These are phyloP conservation scores for Moniliophthora roreri DNA, from an alignment of 1,284 basidiomycete species.

Conservation along the genomic window DNA sequence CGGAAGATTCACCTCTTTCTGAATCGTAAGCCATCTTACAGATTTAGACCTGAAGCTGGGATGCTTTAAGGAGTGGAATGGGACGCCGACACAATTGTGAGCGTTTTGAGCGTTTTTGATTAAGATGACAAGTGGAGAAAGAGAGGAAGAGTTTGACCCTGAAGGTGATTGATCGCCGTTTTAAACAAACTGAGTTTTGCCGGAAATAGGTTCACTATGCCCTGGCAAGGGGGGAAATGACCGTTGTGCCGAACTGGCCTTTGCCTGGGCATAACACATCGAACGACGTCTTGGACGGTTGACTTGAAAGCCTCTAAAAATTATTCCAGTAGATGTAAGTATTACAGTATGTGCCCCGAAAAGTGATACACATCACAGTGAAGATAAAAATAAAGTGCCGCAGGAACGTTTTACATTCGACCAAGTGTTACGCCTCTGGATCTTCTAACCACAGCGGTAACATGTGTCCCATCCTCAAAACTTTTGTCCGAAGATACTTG, in stretches of 20 bases:
- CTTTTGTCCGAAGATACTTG: constrained; percentile 94
- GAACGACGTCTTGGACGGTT: no score
- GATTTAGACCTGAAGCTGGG: constrained; percentile 4
- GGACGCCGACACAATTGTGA: background rate
- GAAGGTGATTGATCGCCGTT: no score
- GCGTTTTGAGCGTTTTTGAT: no score
- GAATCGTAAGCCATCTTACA: background rate
- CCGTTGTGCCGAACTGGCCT: no score
- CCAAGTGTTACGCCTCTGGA: constrained; percentile 13
- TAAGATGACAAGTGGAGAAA: no score
- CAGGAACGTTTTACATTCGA: background rate
- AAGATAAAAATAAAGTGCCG: background rate
- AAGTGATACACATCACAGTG: background rate
- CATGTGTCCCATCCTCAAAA: constrained; percentile 96
- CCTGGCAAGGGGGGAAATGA: no score
- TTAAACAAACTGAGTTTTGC: no score
- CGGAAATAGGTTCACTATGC: no score
- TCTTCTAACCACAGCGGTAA: constrained; percentile 59
- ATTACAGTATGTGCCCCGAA: background rate
- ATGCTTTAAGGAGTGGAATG: background rate
- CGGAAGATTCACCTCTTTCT: background rate
- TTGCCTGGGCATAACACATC: no score
- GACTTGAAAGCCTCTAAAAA: no score
- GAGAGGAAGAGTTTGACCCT: no score
- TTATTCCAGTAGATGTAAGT: background rate